Evolutionary conservation across 2,329 filamentous ascomycete species (phyloP).

Genomic region (Ceratocystis cacaofunesta): DNA sequence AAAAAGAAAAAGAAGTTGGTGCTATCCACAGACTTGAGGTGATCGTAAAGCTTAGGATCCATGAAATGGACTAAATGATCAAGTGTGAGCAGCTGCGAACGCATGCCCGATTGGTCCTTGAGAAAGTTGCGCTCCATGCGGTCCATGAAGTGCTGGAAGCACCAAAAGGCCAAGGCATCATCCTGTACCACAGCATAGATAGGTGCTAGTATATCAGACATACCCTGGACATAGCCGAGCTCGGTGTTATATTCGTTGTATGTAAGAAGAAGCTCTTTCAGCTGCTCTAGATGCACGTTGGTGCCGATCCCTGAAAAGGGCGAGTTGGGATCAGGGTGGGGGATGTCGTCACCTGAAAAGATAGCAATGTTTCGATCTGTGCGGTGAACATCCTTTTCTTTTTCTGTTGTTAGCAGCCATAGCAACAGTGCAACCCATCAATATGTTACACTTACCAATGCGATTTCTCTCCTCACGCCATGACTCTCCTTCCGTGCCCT

Average conservation of each 20-base stretch:
- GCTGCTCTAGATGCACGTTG: slow-evolving; percentile 93
- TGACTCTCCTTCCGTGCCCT: slow-evolving; percentile 76
- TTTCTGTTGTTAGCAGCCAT: slow-evolving; percentile 17
- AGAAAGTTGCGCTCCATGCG: slow-evolving; percentile 97
- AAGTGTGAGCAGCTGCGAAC: slow-evolving; percentile 73
- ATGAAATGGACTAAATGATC: slow-evolving; percentile 94
- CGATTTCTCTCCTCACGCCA: slow-evolving; percentile 89
- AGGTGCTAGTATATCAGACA: slow-evolving; percentile 91
- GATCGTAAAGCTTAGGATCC: slow-evolving; percentile 85
- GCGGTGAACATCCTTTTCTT: slow-evolving; percentile 96
- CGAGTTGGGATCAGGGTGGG: slow-evolving; percentile 89
- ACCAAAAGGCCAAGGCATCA: slow-evolving; percentile 94
- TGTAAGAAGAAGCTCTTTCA: slow-evolving; percentile 97
- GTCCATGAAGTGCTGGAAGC: slow-evolving; percentile 89
- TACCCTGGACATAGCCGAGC: slow-evolving; percentile 93
- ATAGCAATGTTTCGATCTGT: slow-evolving; percentile 92
- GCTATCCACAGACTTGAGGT: slow-evolving; percentile 77
- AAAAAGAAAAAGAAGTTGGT: slow-evolving; percentile 99
- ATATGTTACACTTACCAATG: slow-evolving; percentile 54
- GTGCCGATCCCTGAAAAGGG: slow-evolving; percentile 87
- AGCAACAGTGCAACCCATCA: background rate
- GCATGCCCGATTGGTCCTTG: slow-evolving; percentile 91
- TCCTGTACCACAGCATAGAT: slow-evolving; percentile 97
- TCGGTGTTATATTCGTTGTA: slow-evolving; percentile 98
- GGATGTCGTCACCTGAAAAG: slow-evolving; percentile 89